Percentiles rank a stretch among this genome's conserved stretches.
These are phyloP conservation scores for Allium fistulosum DNA, from an alignment of 106 monocot species.

Conservation along the genomic window DNA sequence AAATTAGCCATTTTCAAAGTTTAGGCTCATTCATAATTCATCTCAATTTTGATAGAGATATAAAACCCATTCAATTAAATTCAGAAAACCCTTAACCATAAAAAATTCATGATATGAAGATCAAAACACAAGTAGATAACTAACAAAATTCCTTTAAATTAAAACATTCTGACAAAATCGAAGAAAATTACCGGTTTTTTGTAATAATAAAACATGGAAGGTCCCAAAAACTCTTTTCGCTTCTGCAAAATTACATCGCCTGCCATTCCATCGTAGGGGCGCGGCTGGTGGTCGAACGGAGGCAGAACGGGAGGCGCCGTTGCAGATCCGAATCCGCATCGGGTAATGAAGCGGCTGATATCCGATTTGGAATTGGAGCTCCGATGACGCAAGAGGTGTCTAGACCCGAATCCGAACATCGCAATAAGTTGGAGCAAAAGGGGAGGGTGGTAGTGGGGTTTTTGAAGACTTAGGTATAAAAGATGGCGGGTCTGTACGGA, in stretches of 20 bases:
- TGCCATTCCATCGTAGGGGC: slow-evolving; percentile 51
- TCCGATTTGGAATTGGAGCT: slow-evolving; percentile 17
- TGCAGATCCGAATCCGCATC: slow-evolving; percentile 20
- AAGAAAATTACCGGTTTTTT: slow-evolving; percentile 56
- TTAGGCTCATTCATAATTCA: too few relatives aligned
- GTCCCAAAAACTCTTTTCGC: slow-evolving; percentile 67
- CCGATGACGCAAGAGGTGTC: slow-evolving; percentile 16
- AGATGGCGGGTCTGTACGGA: too few relatives aligned
- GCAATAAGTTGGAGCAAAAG: background rate
- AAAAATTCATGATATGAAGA: background rate
- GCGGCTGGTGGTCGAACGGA: slow-evolving; percentile 61
- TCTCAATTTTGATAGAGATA: background rate
- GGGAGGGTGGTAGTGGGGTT: background rate
- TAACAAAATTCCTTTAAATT: too few relatives aligned
- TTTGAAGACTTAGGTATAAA: background rate
- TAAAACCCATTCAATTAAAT: background rate
- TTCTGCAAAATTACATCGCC: slow-evolving; percentile 74
- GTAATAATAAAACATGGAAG: slow-evolving; percentile 91
- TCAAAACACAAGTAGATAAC: background rate
- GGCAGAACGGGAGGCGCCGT: slow-evolving; percentile 45
- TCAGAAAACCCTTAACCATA: background rate
- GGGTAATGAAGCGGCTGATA: slow-evolving; percentile 8
- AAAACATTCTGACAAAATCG: background rate
- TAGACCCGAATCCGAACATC: slow-evolving; percentile 10
- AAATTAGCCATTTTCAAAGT: too few relatives aligned